Base-by-base conservation (phyloP, 768 basidiomycete genomes). In the Collybiopsis confluens region DNA sequence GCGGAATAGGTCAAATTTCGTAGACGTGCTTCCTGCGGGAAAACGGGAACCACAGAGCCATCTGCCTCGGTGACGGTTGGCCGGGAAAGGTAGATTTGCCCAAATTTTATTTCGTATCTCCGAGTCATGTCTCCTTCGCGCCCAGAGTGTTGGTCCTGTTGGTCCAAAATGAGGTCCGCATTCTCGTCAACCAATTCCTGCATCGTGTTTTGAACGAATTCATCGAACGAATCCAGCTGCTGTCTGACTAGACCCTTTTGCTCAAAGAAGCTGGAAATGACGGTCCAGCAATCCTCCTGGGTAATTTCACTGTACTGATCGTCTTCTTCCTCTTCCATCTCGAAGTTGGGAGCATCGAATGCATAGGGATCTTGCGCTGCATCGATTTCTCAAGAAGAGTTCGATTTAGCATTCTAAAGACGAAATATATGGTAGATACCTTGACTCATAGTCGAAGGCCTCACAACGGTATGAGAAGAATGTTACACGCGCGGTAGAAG, bases 201-300 rank as follows among this genome's bases (percentile, higher is more conserved):
- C 94, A 99, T 97, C 13, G 94, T 98, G 62, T 98, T 98, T 66
- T 98, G 93, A 30, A 99, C 92, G 64, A 98, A 99, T 72, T 98
- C 96, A 67, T 99, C 94, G 70, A 96, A 99, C 10, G 92, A 95
- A 73, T 96, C 94, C 51, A 98, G 83, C 68, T 99, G 97, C 67
- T 99, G 97, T 45, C 92, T 84, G 50, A 98, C 97, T 56, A 99
- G 87, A 71, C 96, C 96, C 69, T 96, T 97, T 68, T 93, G 90
- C 58, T 92, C 88, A 69, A 99, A 98, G 75, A 96, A 99, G 63
- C 91, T 86, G 58, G 91, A 88, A 62, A 98, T 98, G 65, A 99
- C 88, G 37, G 88, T 85, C 92, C 92, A 96, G 68, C 92, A 93
- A 64, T 93, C 92, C 68, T 94, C 92, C 63, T 92, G 92, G 0